Evolutionary conservation across 306 rosid genomes (phyloP).

Genomic region (Parietaria judaica): DNA sequence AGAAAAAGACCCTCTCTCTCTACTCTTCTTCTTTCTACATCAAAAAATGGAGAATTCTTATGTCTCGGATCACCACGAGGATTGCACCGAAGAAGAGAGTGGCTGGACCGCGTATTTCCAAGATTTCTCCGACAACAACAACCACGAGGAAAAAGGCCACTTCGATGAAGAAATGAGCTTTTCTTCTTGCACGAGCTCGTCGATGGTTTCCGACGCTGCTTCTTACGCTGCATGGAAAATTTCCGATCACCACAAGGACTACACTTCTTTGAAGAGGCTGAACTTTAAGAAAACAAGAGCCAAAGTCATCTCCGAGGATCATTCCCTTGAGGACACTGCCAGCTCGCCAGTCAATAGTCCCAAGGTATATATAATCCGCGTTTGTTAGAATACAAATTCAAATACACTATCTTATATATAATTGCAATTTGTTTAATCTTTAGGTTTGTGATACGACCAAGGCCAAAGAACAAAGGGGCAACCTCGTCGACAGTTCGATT

Average conservation of each 20-base stretch:
- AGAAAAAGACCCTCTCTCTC: slow-evolving; percentile 3
- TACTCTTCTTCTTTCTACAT: background rate
- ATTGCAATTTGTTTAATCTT: background rate
- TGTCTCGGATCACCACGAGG: slow-evolving; percentile 16
- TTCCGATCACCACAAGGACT: slow-evolving; percentile 9
- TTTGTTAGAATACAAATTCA: background rate
- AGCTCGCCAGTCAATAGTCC: slow-evolving; percentile 89
- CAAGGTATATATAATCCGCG: slow-evolving; percentile 40
- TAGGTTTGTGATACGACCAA: slow-evolving; percentile 52
- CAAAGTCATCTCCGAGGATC: slow-evolving; percentile 34
- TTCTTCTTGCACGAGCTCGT: slow-evolving; percentile 35
- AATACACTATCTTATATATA: background rate
- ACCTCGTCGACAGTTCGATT: slow-evolving; percentile 36
- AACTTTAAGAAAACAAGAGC: slow-evolving; percentile 53
- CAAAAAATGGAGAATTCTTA: slow-evolving; percentile 46
- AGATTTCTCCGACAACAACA: slow-evolving; percentile 36
- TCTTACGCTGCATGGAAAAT: slow-evolving; percentile 65
- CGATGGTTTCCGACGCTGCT: slow-evolving; percentile 84
- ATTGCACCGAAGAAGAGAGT: slow-evolving; percentile 43
- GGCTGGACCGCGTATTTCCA: slow-evolving; percentile 92
- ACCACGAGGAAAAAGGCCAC: background rate
- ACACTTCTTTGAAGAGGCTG: slow-evolving; percentile 35
- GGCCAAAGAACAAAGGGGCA: slow-evolving; percentile 35
- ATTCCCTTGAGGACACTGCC: slow-evolving; percentile 91
- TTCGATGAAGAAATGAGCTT: background rate